phyloP scores from a whole-genome alignment of 495 filamentous ascomycete species.

The Chaetomidium leptoderma region DNA sequence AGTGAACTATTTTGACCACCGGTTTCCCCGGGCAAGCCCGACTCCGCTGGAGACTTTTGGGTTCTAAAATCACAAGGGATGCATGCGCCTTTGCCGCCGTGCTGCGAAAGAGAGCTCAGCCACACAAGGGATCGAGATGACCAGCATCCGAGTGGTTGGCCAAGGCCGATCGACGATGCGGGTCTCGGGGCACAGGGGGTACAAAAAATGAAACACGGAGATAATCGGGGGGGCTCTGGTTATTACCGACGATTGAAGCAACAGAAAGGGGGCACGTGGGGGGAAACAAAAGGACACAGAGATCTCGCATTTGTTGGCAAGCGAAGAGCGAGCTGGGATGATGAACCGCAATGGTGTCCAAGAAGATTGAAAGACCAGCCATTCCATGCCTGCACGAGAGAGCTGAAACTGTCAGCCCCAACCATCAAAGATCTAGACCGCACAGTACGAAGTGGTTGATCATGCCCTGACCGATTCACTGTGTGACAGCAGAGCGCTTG shows the following conservation, averaged over 20 bases:
- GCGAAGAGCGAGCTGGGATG: too few relatives aligned
- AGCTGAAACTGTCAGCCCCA: slow-evolving; percentile 2
- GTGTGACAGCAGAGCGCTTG: too few relatives aligned
- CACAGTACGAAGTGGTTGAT: not conserved
- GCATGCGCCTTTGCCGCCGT: slow-evolving; percentile 16
- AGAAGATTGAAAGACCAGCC: not conserved
- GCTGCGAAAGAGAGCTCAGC: slow-evolving; percentile 18
- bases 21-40: too few relatives aligned
- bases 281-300: not conserved
- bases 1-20: too few relatives aligned
- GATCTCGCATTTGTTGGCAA: too few relatives aligned
- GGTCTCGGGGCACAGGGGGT: not conserved
- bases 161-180: slow-evolving; percentile 15
- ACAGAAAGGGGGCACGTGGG: too few relatives aligned
- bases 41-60: not conserved
- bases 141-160: slow-evolving; percentile 18
- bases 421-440: not conserved
- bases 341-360: not conserved
- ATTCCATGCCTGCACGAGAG: too few relatives aligned
- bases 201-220: slow-evolving; percentile 9
- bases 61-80: not conserved
- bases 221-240: not conserved
- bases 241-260: not conserved
- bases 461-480: too few relatives aligned
- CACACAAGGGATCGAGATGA: slow-evolving; percentile 17